Percentiles rank a stretch among this genome's conserved stretches.
Evolutionary conservation across 441 rosid genomes (phyloP).

Genomic region (Adansonia madagascariensis): DNA sequence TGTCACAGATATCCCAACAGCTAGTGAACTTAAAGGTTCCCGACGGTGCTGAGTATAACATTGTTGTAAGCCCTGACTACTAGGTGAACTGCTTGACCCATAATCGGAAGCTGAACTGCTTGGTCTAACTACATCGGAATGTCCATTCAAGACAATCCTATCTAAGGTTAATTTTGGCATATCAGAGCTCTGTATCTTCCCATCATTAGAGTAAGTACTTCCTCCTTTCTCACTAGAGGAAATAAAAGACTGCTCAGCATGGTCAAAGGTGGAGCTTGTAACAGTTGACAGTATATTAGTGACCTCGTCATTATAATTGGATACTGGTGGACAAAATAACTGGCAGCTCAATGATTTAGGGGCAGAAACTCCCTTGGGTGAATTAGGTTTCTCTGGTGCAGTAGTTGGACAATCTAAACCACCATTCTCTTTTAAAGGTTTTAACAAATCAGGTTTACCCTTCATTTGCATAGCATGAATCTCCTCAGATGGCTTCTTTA

Average conservation of each 20-base stretch:
- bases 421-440: conserved; percentile 42
- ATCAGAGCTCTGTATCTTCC: conserved; percentile 39
- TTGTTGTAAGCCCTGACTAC: conserved; percentile 42
- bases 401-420: conserved; percentile 36
- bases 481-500: conserved; percentile 56
- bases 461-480: conserved; percentile 39
- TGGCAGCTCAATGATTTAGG: conserved; percentile 33
- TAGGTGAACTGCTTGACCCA: conserved; percentile 42
- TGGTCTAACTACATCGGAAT: conserved; percentile 38
- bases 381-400: conserved; percentile 42
- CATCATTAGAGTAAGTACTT: conserved; percentile 26
- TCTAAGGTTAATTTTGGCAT: conserved; percentile 46
- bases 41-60: conserved; percentile 43
- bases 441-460: conserved; percentile 44
- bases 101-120: conserved; percentile 44
- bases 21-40: conserved; percentile 38
- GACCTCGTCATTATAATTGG: conserved; percentile 42
- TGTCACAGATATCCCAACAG: conserved; percentile 27
- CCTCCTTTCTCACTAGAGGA: conserved; percentile 39
- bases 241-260: conserved; percentile 32
- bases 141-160: conserved; percentile 34
- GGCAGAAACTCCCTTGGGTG: conserved; percentile 36
- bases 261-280: conserved; percentile 39
- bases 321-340: conserved; percentile 37
- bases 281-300: conserved; percentile 33